A percentile compares a stretch with the other conserved stretches of the same genome.
phyloP scores from a whole-genome alignment of 2,329 filamentous ascomycete species.

The Fusarium clavum region DNA sequence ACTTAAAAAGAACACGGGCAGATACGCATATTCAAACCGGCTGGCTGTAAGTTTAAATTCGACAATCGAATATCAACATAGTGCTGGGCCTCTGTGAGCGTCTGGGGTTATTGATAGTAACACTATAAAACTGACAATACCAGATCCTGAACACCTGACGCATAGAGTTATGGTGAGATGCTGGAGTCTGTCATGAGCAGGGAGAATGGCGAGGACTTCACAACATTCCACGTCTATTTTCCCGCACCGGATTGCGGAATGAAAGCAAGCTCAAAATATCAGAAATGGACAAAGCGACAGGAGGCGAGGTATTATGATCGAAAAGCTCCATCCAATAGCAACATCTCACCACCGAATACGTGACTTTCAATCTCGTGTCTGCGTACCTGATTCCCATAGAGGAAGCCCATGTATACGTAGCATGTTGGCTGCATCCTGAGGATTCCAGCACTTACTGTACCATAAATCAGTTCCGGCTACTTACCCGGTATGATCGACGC shows the following conservation, averaged over 20 bases:
- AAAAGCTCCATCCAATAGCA: neutral
- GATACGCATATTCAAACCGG: no score
- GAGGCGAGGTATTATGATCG: conserved; percentile 11
- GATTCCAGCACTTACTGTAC: conserved; percentile 1
- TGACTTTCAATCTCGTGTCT: neutral
- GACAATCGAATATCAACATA: neutral
- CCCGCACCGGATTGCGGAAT: neutral
- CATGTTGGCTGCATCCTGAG: neutral
- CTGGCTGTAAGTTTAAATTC: neutral
- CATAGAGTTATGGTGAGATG: neutral
- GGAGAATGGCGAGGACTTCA: conserved; percentile 8
- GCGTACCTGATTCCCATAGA: neutral
- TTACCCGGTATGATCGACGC: neutral
- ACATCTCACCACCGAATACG: conserved; percentile 1
- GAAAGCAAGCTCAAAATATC: neutral
- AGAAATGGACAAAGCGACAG: neutral
- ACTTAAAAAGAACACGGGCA: neutral
- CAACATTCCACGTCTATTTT: neutral
- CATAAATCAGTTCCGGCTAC: neutral
- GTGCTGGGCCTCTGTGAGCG: neutral
- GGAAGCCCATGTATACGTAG: neutral
- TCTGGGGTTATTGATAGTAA: neutral
- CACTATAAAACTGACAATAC: neutral
- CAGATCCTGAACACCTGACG: neutral
- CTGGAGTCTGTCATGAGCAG: neutral